Percentiles rank a stretch among this genome's conserved stretches.
Conservation (phyloP, 768 basidiomycete genomes). For the Collybia mongolica region DNA sequence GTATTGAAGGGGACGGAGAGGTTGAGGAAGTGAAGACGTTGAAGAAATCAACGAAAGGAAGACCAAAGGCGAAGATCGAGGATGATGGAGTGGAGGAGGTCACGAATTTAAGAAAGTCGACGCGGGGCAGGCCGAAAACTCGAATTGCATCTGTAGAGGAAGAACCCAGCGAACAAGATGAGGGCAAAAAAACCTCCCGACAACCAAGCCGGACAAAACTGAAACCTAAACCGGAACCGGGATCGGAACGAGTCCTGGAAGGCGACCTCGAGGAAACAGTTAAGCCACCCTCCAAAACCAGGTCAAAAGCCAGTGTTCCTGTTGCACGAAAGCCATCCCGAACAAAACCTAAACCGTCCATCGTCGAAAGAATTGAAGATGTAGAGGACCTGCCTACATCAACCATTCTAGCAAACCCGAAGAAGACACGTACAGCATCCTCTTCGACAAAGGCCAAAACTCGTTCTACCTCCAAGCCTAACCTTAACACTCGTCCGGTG, state of each 20-base stretch:
- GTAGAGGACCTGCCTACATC: conserved; percentile 16
- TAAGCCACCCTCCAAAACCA: conserved; percentile 7
- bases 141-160: neutral
- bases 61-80: neutral
- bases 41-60: conserved; percentile 14
- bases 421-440: neutral
- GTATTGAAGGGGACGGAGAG: conserved; percentile 6
- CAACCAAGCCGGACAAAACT: conserved; percentile 9
- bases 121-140: conserved; percentile 5
- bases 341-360: conserved; percentile 18
- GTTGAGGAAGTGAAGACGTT: conserved; percentile 6
- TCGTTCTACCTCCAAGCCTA: conserved; percentile 10
- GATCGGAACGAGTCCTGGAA: conserved; percentile 9
- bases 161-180: neutral
- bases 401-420: conserved; percentile 2
- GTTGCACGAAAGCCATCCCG: conserved; percentile 15
- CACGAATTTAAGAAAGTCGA: conserved; percentile 10
- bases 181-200: neutral
- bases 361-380: conserved; percentile 15
- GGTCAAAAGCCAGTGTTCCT: conserved; percentile 10
- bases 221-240: conserved; percentile 8
- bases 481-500: conserved; percentile 11
- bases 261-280: conserved; percentile 10
- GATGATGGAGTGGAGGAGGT: conserved; percentile 7
- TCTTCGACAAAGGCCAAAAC: conserved; percentile 5